A percentile compares a stretch with the other conserved stretches of the same genome.
These are phyloP conservation scores for Fraxinus platypoda DNA, from an alignment of 305 asterid genomes.

Conservation along the genomic window DNA sequence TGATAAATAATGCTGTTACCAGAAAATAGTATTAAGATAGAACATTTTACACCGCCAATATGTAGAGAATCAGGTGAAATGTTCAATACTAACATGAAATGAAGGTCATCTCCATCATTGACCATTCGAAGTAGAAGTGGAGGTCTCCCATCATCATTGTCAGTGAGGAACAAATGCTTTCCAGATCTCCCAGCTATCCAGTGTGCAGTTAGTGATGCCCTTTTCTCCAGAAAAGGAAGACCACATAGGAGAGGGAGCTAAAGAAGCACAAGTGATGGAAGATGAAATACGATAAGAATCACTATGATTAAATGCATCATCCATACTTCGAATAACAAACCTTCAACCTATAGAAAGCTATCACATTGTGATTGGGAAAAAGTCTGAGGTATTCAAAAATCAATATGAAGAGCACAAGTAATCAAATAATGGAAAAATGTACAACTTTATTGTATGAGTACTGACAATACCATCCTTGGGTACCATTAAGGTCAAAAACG, in stretches of 20 bases:
- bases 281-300: neutral
- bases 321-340: neutral
- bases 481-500: neutral
- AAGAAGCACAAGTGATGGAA: conserved; percentile 20
- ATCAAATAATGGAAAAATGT: neutral
- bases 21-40: neutral
- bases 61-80: neutral
- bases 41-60: neutral
- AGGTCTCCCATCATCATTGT: conserved; percentile 67
- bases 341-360: neutral
- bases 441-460: neutral
- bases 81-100: conserved; percentile 62
- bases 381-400: neutral
- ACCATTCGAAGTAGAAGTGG: conserved; percentile 85
- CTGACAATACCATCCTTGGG: neutral
- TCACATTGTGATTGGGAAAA: neutral
- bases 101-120: conserved; percentile 61
- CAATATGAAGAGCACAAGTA: neutral
- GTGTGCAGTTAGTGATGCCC: conserved; percentile 77
- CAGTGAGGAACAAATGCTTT: conserved; percentile 87
- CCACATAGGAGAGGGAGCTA: conserved; percentile 93
- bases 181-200: conserved; percentile 91
- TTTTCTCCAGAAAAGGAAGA: conserved; percentile 77
- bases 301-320: neutral
- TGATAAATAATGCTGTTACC: conserved; percentile 16